Percentiles rank a stretch among this genome's conserved stretches.
Conservation (phyloP, 148 eudicot species). For the Persicaria tinctoria region DNA sequence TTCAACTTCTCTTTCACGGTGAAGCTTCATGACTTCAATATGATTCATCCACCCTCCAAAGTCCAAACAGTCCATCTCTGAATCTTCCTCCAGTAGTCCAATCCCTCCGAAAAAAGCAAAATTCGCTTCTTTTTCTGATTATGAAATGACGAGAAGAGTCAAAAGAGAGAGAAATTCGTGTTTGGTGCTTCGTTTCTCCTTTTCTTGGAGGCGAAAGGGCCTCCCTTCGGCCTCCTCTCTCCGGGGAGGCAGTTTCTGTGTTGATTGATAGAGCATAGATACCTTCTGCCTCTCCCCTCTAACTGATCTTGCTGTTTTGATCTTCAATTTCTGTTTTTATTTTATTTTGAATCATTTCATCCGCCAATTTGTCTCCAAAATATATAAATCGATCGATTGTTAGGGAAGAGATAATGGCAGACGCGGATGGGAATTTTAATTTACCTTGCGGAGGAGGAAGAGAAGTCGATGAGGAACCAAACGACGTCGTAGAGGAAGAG, state of each 20-base stretch:
- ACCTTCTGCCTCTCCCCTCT: background rate
- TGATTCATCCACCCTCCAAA: no score
- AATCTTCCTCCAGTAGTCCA: no score
- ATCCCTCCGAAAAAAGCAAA: background rate
- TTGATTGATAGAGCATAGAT: background rate
- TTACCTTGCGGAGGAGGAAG: background rate
- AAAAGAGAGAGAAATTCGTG: background rate
- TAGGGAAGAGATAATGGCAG: background rate
- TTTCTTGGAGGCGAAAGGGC: background rate
- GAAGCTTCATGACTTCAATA: no score
- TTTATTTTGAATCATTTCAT: background rate
- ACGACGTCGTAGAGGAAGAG: constrained; percentile 10
- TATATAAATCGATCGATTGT: background rate
- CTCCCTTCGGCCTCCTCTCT: background rate
- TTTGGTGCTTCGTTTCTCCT: background rate
- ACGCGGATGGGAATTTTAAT: background rate
- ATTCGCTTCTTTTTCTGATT: background rate
- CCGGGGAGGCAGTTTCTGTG: background rate
- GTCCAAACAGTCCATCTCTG: no score
- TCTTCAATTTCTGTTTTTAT: background rate
- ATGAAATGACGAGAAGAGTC: background rate
- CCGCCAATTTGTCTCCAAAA: background rate
- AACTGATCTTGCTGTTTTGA: background rate
- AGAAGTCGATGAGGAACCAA: background rate
- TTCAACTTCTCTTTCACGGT: no score